phyloP scores from a whole-genome alignment of 1,284 basidiomycete genomes.

The Sporisorium sorghi region DNA sequence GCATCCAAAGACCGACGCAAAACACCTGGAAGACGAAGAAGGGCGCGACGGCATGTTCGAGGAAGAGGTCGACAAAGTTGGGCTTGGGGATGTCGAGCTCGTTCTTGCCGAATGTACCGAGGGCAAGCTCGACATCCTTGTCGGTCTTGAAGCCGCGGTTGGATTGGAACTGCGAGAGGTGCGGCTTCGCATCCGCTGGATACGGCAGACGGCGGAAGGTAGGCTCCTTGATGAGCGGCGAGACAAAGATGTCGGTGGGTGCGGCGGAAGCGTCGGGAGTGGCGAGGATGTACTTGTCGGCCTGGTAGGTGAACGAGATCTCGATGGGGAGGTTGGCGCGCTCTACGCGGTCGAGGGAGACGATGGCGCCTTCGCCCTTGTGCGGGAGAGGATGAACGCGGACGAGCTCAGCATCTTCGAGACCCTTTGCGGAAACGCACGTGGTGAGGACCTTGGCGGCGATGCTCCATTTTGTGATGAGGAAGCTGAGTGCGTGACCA shows the following conservation, averaged over 20 bases:
- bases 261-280: slow-evolving; percentile 69
- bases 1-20: slow-evolving; percentile 69
- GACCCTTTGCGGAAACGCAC: slow-evolving; percentile 67
- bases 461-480: slow-evolving; percentile 90
- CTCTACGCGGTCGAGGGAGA: slow-evolving; percentile 76
- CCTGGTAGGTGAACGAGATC: slow-evolving; percentile 94
- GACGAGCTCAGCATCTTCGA: slow-evolving; percentile 83
- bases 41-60: slow-evolving; percentile 68
- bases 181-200: slow-evolving; percentile 81
- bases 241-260: slow-evolving; percentile 57
- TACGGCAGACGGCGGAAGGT: slow-evolving; percentile 88
- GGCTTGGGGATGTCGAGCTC: slow-evolving; percentile 66
- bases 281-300: slow-evolving; percentile 88
- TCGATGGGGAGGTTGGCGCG: slow-evolving; percentile 68
- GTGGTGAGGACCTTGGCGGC: slow-evolving; percentile 83
- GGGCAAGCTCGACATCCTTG: slow-evolving; percentile 59
- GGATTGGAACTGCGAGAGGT: slow-evolving; percentile 78
- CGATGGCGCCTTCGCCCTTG: slow-evolving; percentile 91
- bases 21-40: slow-evolving; percentile 70
- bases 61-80: slow-evolving; percentile 66
- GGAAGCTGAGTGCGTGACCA: slow-evolving; percentile 90
- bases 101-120: slow-evolving; percentile 65
- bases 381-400: slow-evolving; percentile 86
- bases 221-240: slow-evolving; percentile 71
- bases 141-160: slow-evolving; percentile 72